Evolutionary conservation across 2,329 filamentous ascomycete species (phyloP).

Genomic region (Exophiala viscosa): DNA sequence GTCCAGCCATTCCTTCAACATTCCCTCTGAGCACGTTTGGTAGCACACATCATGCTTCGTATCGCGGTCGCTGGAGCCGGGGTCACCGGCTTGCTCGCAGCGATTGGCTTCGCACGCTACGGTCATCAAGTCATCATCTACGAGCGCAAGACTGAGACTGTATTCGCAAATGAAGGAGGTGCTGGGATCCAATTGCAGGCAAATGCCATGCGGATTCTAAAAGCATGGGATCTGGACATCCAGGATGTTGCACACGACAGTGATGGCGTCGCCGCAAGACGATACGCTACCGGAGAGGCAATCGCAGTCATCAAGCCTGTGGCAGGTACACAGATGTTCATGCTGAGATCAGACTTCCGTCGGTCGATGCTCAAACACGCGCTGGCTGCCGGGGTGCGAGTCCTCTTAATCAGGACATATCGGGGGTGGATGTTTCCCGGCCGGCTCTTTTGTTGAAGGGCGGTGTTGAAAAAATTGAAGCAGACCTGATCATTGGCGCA

Average conservation of each 20-base stretch:
- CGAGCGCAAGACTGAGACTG: conserved; percentile 2
- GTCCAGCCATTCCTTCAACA: too few species aligned
- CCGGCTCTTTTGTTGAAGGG: conserved; percentile 1
- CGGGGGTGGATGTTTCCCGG: background rate
- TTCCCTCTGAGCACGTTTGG: too few species aligned
- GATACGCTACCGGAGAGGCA: background rate
- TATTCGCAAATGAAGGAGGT: conserved; percentile 9
- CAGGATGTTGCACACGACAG: background rate
- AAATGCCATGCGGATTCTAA: background rate
- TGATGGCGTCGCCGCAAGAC: background rate
- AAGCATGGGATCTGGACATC: conserved; percentile 1
- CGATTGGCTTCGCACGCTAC: conserved; percentile 2
- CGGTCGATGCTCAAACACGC: conserved; percentile 1
- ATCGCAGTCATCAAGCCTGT: background rate
- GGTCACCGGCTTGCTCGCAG: conserved; percentile 3
- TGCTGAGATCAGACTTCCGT: conserved; percentile 7
- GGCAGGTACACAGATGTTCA: conserved; percentile 1
- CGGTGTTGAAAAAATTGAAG: background rate
- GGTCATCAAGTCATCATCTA: conserved; percentile 2
- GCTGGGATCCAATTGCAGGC: conserved; percentile 4
- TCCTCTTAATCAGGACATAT: conserved; percentile 2
- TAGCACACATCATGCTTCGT: conserved; percentile 29
- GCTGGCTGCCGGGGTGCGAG: background rate
- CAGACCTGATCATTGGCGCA: background rate
- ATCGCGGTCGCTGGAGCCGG: conserved; percentile 8